Evolutionary conservation across 169 alveolate genomes (phyloP).

Genomic region (Neospora caninum): DNA sequence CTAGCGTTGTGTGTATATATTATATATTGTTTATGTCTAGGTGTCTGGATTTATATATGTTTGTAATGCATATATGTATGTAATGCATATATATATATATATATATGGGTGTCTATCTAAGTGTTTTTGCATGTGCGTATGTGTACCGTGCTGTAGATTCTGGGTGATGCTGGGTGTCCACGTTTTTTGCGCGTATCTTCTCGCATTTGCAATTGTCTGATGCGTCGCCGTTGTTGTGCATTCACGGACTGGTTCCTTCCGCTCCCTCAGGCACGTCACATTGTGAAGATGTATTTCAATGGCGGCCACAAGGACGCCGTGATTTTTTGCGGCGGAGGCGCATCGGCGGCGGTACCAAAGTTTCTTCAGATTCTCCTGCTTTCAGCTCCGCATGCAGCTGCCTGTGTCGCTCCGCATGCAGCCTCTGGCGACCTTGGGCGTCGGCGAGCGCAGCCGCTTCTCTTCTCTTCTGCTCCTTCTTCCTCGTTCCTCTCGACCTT

Average conservation of each 20-base stretch:
- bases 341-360: constrained; percentile 58
- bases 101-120: too few species aligned
- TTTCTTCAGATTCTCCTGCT: constrained; percentile 56
- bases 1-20: too few species aligned
- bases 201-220: too few species aligned
- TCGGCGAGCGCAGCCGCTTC: background rate
- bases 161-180: too few species aligned
- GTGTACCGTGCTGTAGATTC: too few species aligned
- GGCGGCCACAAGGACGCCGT: constrained; percentile 68
- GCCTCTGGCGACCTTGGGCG: background rate
- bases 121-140: too few species aligned
- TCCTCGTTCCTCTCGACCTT: constrained; percentile 30
- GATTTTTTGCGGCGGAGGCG: constrained; percentile 73
- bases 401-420: background rate
- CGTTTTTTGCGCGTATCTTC: too few species aligned
- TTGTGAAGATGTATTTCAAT: constrained; percentile 64
- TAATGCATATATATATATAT: background rate
- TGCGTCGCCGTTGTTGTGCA: too few species aligned
- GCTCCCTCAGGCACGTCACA: constrained; percentile 66
- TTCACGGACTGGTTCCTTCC: too few species aligned
- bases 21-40: too few species aligned
- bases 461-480: background rate
- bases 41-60: too few species aligned
- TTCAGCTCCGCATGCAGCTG: constrained; percentile 10
- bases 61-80: too few species aligned